Percentiles rank a stretch among this genome's conserved stretches.
Conservation (phyloP, 1,284 basidiomycete species). For the Peniophora sp. region DNA sequence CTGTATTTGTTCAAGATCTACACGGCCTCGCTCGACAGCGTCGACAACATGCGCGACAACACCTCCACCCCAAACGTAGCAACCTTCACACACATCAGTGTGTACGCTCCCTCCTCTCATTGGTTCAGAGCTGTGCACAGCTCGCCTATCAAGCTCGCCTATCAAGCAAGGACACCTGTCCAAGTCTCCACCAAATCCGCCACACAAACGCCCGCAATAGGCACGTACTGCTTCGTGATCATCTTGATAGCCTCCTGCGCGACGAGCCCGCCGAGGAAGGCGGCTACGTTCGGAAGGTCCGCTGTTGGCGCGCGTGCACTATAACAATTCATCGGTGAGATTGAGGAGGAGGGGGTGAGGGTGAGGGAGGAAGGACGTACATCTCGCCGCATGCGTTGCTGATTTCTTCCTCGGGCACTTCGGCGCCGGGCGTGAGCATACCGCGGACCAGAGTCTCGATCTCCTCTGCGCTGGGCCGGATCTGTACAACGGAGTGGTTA, state of each 20-base stretch:
- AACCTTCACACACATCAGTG: no score
- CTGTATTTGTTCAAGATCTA: no score
- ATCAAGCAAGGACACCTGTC: constrained; percentile 42
- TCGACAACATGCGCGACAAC: not conserved
- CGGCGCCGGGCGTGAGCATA: constrained; percentile 26
- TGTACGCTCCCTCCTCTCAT: no score
- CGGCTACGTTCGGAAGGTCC: constrained; percentile 88
- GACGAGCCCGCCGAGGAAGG: constrained; percentile 88
- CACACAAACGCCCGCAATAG: constrained; percentile 80
- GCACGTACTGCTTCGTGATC: constrained; percentile 93
- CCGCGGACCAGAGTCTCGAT: constrained; percentile 24
- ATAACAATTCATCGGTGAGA: not conserved
- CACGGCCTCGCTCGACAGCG: no score
- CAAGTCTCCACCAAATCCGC: constrained; percentile 82
- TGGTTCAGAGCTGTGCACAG: no score
- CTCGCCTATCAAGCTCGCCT: no score
- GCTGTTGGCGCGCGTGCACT: constrained; percentile 78
- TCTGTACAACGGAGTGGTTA: constrained; percentile 4
- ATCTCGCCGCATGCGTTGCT: constrained; percentile 69
- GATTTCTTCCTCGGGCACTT: constrained; percentile 55
- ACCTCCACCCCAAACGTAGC: no score
- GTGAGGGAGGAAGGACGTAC: constrained; percentile 39
- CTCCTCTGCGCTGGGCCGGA: constrained; percentile 22
- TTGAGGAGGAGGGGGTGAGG: not conserved
- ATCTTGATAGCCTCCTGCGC: constrained; percentile 99